Base-by-base conservation (phyloP, 176 grass and related monocot genomes). In the Oryza rufipogon region DNA sequence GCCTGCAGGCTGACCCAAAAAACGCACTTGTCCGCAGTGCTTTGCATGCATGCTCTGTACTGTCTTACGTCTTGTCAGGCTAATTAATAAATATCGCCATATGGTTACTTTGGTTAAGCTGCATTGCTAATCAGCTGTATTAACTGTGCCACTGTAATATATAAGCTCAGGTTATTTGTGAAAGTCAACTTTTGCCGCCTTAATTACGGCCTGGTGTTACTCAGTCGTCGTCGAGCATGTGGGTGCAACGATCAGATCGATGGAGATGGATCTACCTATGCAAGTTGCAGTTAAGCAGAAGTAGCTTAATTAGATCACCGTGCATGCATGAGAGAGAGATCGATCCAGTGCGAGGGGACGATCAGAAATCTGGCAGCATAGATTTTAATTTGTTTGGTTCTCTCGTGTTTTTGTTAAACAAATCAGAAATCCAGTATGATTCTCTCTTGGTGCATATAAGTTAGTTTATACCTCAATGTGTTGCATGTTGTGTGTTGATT, bases 191-290 rank as follows among this genome's bases (percentile, higher is more conserved):
- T 63, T 10, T 23, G 8, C 58, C 7, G 56, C 17, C 56, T 61
- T 61, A 22, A 61, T 61, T 19, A 61, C 56, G 9, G n/a, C 9
- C 4, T 54, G 47, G 49, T 15, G 15, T 16, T 52, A 52, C 4
- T 14, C 17, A 15, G 7, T 51, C 48, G 3, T 51, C 14, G 4
- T 52, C 45, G 54, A 48, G 63, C 64, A 23, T 6, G 38, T 61
- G 6, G 64, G 12, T 80, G 52, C 41, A 44, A 48, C 48, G 81
- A 83, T 83, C 70, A 52, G 71, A 73, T 82, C 68, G 42, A 11
- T 44, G 41, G 41, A 39, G 34, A 1, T 6, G 4, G 34, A 44
- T 63, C 12, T 82, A 2, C 10, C 8, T 44, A 58, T 58, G 52
- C 52, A 58, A 58, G 52, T 58, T 58, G 52, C 52, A 58, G 42